phyloP scores from a whole-genome alignment of 2,329 filamentous ascomycete species.

The Paecilomyces fulvus region DNA sequence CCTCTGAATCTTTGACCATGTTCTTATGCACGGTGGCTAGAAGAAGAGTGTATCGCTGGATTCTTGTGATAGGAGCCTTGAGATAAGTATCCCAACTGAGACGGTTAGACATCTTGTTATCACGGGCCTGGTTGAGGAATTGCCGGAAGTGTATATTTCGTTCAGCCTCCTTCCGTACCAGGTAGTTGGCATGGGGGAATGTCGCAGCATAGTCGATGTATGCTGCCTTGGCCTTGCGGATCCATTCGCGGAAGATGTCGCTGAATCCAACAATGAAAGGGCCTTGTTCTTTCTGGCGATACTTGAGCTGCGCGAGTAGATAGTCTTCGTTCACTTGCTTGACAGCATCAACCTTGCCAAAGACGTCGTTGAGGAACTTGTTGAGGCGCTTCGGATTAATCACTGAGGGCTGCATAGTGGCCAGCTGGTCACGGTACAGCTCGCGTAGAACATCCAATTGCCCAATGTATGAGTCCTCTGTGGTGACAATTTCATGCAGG shows the following conservation, averaged over 20 bases:
- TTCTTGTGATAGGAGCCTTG: constrained; percentile 82
- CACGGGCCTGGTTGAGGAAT: constrained; percentile 73
- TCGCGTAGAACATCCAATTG: constrained; percentile 77
- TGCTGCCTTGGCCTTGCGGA: constrained; percentile 77
- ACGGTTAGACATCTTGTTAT: constrained; percentile 70
- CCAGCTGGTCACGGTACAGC: constrained; percentile 76
- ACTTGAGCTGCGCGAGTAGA: constrained; percentile 86
- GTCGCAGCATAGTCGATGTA: constrained; percentile 89
- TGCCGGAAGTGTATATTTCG: constrained; percentile 77
- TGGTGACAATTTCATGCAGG: constrained; percentile 88
- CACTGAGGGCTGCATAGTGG: constrained; percentile 65
- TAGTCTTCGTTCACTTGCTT: constrained; percentile 89
- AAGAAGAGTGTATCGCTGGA: constrained; percentile 83
- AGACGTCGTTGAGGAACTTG: constrained; percentile 75
- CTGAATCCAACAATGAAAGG: constrained; percentile 92
- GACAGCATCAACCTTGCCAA: constrained; percentile 82
- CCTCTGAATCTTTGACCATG: constrained; percentile 74
- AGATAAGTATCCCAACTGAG: constrained; percentile 92
- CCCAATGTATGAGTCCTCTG: constrained; percentile 84
- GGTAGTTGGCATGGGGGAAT: constrained; percentile 74
- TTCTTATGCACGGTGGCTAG: constrained; percentile 76
- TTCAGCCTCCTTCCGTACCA: constrained; percentile 75
- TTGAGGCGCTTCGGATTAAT: constrained; percentile 69
- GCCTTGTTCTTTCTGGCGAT: constrained; percentile 91
- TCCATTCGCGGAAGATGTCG: constrained; percentile 97